Percentiles rank a stretch among this genome's conserved stretches.
These are phyloP conservation scores for Lactarius tabidus DNA, from an alignment of 768 basidiomycete genomes.

Conservation along the genomic window DNA sequence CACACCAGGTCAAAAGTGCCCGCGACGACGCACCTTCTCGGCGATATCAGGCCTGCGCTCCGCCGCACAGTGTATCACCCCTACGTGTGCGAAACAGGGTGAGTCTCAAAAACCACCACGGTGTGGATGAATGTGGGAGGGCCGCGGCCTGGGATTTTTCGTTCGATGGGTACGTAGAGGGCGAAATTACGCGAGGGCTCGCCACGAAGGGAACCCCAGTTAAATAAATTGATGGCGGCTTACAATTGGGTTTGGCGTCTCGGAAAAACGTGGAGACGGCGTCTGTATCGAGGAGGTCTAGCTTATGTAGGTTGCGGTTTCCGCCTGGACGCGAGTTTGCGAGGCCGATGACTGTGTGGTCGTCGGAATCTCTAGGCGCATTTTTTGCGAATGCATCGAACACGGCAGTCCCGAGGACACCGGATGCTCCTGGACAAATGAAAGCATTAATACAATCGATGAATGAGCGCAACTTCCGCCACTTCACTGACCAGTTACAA, in stretches of 20 bases:
- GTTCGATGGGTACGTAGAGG: no score
- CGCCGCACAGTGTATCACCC: constrained; percentile 94
- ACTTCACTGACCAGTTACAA: constrained; percentile 47
- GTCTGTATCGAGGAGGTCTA: constrained; percentile 63
- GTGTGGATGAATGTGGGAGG: background rate
- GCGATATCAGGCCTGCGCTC: constrained; percentile 92
- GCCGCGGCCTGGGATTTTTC: background rate
- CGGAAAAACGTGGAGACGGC: constrained; percentile 54
- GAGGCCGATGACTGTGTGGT: constrained; percentile 57
- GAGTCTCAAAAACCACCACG: background rate
- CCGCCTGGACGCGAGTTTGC: constrained; percentile 61
- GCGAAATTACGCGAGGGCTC: background rate
- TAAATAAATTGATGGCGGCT: constrained; percentile 28
- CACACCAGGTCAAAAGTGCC: background rate
- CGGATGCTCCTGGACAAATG: constrained; percentile 70
- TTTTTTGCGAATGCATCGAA: constrained; percentile 58
- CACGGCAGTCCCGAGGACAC: constrained; percentile 82
- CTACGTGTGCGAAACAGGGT: constrained; percentile 34
- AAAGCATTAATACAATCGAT: background rate
- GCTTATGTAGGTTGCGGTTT: constrained; percentile 40
- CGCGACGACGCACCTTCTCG: constrained; percentile 61
- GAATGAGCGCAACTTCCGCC: background rate
- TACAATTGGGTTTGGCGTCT: constrained; percentile 66
- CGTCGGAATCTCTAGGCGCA: constrained; percentile 27
- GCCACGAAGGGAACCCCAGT: background rate